Base-by-base conservation (phyloP, 2,329 filamentous ascomycete genomes). In the Sarocladiaceae sp. region DNA sequence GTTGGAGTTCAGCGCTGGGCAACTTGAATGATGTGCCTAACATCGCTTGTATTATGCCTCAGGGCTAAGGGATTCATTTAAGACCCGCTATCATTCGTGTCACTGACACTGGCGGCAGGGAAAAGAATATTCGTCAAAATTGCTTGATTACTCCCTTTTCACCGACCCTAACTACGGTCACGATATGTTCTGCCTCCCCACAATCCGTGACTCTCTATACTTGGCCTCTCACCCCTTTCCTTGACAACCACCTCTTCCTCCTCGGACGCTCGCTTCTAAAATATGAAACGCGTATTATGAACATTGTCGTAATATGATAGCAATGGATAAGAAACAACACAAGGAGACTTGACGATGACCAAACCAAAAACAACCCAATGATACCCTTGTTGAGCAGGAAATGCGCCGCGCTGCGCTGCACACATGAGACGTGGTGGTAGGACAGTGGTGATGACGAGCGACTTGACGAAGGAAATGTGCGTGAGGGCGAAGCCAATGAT, bases 341-440 rank as follows among this genome's bases (percentile, higher is more conserved):
- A 43, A 33, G 40, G 27, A 32, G 20, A 32, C 13, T 33, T 33
- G 40, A 33, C 26, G 40, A 43, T 43, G 27, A 43, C 13, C 48
- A 48, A 55, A 59, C 55, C 57, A 60, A 50, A 37, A 42, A 16
- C 16, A 43, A 64, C 58, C 59, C 59, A 64, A 65, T 63, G 62
- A 60, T 61, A 55, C 54, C 61, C 58, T 57, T 52, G 54, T 59
- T 61, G 53, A 57, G 59, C 61, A 56, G 55, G 11, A 43, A 57
- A 48, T 61, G 61, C 63, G 62, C 62, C 59, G 55, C 62, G 58
- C 58, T 61, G 63, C 59, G 62, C 62, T 61, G 55, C 57, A 62
- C 58, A 57, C 57, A 31, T 29, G 24, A 24, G 27, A 23, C 9
- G 27, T 7, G 16, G 16, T 9, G 26, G 26, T 29, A 6, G 40